phyloP scores from a whole-genome alignment of 1,284 basidiomycete species.

The Melampsora larici-populina region DNA sequence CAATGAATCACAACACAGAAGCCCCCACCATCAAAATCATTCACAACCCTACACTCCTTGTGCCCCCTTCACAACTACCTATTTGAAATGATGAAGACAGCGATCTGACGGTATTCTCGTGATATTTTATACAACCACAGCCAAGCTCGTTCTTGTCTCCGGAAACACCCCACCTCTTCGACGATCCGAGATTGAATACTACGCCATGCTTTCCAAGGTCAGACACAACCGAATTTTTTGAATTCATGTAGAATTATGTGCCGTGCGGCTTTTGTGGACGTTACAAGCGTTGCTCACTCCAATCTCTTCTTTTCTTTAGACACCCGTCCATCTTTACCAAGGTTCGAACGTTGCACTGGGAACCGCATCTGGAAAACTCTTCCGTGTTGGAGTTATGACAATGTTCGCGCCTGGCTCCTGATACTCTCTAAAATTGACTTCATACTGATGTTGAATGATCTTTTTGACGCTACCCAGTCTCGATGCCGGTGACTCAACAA shows the following conservation, averaged over 20 bases:
- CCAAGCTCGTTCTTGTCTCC: constrained; percentile 97
- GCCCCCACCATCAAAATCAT: background rate
- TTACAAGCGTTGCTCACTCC: constrained; percentile 68
- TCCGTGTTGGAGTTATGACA: constrained; percentile 84
- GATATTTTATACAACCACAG: constrained; percentile 57
- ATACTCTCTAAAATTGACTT: background rate
- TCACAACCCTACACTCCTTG: background rate
- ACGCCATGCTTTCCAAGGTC: constrained; percentile 78
- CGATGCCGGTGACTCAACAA: constrained; percentile 39
- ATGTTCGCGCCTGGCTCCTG: background rate
- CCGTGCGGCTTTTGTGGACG: too few species aligned
- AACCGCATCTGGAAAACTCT: constrained; percentile 97
- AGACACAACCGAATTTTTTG: constrained; percentile 41
- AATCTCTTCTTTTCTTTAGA: constrained; percentile 50
- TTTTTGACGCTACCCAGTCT: constrained; percentile 3
- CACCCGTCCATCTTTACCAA: constrained; percentile 56
- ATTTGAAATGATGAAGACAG: background rate
- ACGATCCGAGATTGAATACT: constrained; percentile 99
- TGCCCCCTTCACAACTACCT: background rate
- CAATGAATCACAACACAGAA: too few species aligned
- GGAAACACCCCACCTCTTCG: constrained; percentile 98
- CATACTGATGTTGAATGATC: background rate
- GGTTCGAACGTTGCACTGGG: constrained; percentile 95
- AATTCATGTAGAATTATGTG: background rate
- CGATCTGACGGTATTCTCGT: background rate